Conservation (phyloP, 2,329 filamentous ascomycete species). For the Clonostachys chloroleuca region DNA sequence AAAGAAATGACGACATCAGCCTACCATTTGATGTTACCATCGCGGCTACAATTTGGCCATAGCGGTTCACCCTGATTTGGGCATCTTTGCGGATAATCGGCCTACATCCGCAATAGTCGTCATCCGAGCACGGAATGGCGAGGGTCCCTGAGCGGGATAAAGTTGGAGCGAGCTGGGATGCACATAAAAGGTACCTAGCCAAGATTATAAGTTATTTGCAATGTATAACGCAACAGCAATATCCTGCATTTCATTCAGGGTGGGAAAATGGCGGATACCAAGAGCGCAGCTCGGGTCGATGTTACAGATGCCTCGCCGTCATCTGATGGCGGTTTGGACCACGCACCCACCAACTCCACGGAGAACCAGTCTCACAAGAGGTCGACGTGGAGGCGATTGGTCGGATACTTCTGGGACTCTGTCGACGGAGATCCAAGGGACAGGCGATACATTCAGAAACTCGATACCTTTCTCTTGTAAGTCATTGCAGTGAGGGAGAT, state of each 20-base stretch:
- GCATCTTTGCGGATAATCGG: too few relatives aligned
- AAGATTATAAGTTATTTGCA: too few relatives aligned
- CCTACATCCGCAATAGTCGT: too few relatives aligned
- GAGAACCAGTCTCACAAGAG: not conserved
- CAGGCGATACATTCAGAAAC: conserved; percentile 4
- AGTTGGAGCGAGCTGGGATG: too few relatives aligned
- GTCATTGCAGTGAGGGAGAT: not conserved
- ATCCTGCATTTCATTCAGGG: not conserved
- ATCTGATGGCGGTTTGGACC: not conserved
- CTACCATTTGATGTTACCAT: too few relatives aligned
- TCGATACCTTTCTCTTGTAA: conserved; percentile 7
- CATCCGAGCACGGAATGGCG: too few relatives aligned
- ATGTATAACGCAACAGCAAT: too few relatives aligned
- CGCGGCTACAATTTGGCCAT: too few relatives aligned
- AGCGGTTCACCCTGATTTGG: too few relatives aligned
- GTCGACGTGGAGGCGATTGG: not conserved
- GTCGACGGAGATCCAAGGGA: conserved; percentile 5
- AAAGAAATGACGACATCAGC: too few relatives aligned
- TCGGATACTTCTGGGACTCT: conserved; percentile 5
- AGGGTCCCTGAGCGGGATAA: too few relatives aligned
- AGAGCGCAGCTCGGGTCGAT: not conserved
- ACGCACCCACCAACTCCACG: not conserved
- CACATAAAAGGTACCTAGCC: too few relatives aligned
- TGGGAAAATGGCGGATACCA: not conserved
- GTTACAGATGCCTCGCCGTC: not conserved